These are phyloP conservation scores for Aspergillus funiculosus DNA, from an alignment of 495 filamentous ascomycete species.

Conservation along the genomic window DNA sequence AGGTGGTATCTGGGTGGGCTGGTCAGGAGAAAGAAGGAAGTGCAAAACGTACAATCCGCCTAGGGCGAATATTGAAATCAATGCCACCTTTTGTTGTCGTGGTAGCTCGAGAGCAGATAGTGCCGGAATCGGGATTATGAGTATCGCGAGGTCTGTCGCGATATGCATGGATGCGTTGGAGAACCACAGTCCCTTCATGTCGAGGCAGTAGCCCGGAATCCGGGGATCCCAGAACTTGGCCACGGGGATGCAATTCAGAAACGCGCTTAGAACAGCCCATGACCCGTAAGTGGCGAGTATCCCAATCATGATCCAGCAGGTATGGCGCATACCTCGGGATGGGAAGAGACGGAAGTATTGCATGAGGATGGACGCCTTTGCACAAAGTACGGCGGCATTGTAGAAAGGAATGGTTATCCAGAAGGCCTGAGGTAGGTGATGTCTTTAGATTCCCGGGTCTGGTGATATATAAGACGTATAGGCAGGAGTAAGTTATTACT, in stretches of 20 bases:
- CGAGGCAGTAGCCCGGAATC: conserved; percentile 34
- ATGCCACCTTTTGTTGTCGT: conserved; percentile 40
- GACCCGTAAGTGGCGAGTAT: conserved; percentile 36
- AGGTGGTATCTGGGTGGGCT: not conserved
- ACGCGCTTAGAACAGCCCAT: conserved; percentile 40
- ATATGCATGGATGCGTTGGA: conserved; percentile 49
- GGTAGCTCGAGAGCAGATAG: conserved; percentile 43
- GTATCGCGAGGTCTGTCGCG: conserved; percentile 46
- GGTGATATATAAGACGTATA: too few relatives aligned
- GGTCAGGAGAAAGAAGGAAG: not conserved
- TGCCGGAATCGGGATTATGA: conserved; percentile 48
- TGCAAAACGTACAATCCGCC: conserved; percentile 44
- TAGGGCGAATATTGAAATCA: conserved; percentile 46
- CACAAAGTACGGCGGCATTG: conserved; percentile 45
- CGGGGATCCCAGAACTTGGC: conserved; percentile 40
- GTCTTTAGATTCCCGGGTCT: too few relatives aligned
- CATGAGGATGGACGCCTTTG: conserved; percentile 48
- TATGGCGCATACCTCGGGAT: conserved; percentile 32
- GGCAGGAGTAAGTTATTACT: not conserved
- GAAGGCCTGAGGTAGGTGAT: conserved; percentile 25
- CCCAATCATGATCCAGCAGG: conserved; percentile 41
- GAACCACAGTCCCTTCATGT: conserved; percentile 42
- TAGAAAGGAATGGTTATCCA: conserved; percentile 45
- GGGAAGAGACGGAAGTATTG: conserved; percentile 47
- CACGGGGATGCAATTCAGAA: conserved; percentile 43